Base-by-base conservation (phyloP, 495 filamentous ascomycete species). In the Aspergillus funiculosus region DNA sequence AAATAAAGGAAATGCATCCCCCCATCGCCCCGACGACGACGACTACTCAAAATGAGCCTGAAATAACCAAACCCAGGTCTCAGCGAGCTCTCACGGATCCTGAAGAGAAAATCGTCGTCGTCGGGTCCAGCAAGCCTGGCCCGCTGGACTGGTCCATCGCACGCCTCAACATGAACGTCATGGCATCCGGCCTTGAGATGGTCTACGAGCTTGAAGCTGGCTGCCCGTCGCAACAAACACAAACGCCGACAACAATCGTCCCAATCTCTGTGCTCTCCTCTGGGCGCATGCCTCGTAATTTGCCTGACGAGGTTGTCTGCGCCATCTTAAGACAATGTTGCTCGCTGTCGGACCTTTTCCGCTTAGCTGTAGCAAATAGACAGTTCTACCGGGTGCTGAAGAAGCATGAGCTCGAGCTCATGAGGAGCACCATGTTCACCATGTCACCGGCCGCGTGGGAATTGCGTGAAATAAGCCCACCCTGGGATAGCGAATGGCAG, bases 381-480 rank as follows among this genome's bases (percentile, higher is more conserved):
- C 73, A 72, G 6, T 82, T 83, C 56, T 82, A 82, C 47, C 63
- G 68, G 6, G 70, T 79, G 0, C 84, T 79, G 60, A 84, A 84
- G 52, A 59, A 66, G 4, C 67, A 80, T 39, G 81, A 84, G 45
- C 57, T 82, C 24, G 52, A 58, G 1, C 59, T 84, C 10, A 75
- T 83, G 44, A 76, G 76, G 29, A 61, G 61, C n/a, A 64, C 76
- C 0, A 60, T 81, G 1, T 74, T 68, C 44, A 72, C 63, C 43
- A 74, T 74, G 72, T 82, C 77, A 0, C 74, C 79, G n/a, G 68
- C 81, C 1, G 80, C 80, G 2, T 83, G 77, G 78, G 81, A 85
- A 53, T 62, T 80, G 43, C 78, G 79, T 15, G 79, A 85, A 53
- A 77, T 81, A 61, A 78, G 74, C 43, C 73, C 74, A 13, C 78